Conservation (phyloP, 805 yeast species). For the Saturnispora galanensis region DNA sequence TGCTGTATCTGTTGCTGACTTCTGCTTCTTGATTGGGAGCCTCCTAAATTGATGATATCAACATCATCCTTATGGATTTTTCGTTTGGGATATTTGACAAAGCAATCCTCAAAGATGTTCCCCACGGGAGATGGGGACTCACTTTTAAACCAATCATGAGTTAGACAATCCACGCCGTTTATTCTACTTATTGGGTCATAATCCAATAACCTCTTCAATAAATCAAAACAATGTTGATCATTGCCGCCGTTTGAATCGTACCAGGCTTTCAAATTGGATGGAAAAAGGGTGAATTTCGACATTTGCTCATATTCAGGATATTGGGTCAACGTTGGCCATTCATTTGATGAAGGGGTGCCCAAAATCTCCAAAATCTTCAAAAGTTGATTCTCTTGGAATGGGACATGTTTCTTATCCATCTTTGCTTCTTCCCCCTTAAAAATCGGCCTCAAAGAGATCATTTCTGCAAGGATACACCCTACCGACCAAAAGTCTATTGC, state of each 20-base stretch:
- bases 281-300: slow-evolving; percentile 48
- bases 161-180: slow-evolving; percentile 67
- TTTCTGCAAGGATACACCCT: slow-evolving; percentile 89
- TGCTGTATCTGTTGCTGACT: background rate
- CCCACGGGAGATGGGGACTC: slow-evolving; percentile 49
- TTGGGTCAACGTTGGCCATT: slow-evolving; percentile 69
- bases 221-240: slow-evolving; percentile 55
- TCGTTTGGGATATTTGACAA: slow-evolving; percentile 71
- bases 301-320: slow-evolving; percentile 79
- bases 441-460: slow-evolving; percentile 79
- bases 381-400: slow-evolving; percentile 89
- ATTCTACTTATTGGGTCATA: slow-evolving; percentile 78
- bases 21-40: slow-evolving; percentile 8
- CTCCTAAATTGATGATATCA: slow-evolving; percentile 39
- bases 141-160: slow-evolving; percentile 72
- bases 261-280: slow-evolving; percentile 73
- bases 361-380: slow-evolving; percentile 85
- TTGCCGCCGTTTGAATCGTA: slow-evolving; percentile 73
- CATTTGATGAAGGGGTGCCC: slow-evolving; percentile 74
- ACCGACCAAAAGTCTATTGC: slow-evolving; percentile 94
- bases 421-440: slow-evolving; percentile 98
- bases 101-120: slow-evolving; percentile 73
- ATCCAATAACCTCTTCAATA: slow-evolving; percentile 54
- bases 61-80: slow-evolving; percentile 81
- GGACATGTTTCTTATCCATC: slow-evolving; percentile 87